Base-by-base conservation (phyloP, 139 green algal genomes). In the Chlamydomonas sp. region DNA sequence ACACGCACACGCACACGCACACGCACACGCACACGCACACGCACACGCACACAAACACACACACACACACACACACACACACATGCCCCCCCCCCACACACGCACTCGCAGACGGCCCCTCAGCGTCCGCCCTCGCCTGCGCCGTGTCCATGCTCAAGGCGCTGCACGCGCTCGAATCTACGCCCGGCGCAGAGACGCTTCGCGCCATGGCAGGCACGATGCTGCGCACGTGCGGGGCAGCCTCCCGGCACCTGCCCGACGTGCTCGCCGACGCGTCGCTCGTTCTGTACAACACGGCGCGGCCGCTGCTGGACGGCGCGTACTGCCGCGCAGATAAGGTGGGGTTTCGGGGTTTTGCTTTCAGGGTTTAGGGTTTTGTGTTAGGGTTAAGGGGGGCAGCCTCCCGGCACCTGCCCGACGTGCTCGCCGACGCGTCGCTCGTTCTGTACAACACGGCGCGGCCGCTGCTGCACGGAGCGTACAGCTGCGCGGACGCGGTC, bases 241-340 rank as follows among this genome's bases (percentile, higher is more conserved):
- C 30, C 29, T 34, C 57, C 35, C 28, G 62, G 65, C 5, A 29
- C 36, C 48, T 76, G 28, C 49, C 62, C n/a, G 77, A 83, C 58
- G 65, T 83, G 48, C 48, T 83, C 1, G 67, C 65, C 0, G 77
- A 83, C 13, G 77, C 72, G 3, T 68, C 72, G 16, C 65, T 83
- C 20, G 69, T 68, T 37, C 69, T 83, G 72, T 72, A 77, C 58
- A 33, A 47, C 26, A 65, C 48, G 20, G 77, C 69, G 2, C 48
- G 73, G 36, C 77, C 72, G 36, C 65, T 83, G 72, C 69, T 83
- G 5, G 73, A 83, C 34, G 77, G 77, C 36, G 77, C 71, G 48
- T 73, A 58, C 54, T 77, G 72, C 33, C 34, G 8, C 5, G 3
- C 22, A 22, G 72, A 77, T 65, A 72, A 77, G 39, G n/a, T n/a